phyloP scores from a whole-genome alignment of 2,329 filamentous ascomycete species.

The Neocatenulostroma microsporum region DNA sequence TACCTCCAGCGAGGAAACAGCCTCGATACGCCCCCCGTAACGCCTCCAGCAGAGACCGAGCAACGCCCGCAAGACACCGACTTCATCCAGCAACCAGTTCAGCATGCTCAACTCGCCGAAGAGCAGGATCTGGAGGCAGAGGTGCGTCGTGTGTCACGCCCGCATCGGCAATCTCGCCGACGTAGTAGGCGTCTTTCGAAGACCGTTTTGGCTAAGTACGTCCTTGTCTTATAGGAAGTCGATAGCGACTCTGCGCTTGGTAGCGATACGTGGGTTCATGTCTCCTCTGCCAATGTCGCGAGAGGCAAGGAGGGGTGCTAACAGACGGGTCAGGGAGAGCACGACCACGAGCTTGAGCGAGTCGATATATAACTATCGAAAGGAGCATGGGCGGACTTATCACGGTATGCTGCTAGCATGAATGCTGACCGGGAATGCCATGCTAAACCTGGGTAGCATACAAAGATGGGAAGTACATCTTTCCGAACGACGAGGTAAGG shows the following conservation, averaged over 20 bases:
- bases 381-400: conserved; percentile 32
- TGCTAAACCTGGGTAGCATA: conserved; percentile 23
- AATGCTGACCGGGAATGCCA: background rate
- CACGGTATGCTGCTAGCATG: conserved; percentile 21
- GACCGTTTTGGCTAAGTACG: conserved; percentile 9
- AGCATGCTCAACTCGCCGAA: conserved; percentile 20
- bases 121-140: conserved; percentile 31
- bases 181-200: background rate
- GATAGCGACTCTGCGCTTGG: conserved; percentile 30
- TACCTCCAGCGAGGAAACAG: too few species aligned
- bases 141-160: conserved; percentile 20
- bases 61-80: conserved; percentile 3
- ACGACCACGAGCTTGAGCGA: conserved; percentile 29
- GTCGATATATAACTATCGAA: conserved; percentile 31
- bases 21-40: background rate
- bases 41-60: background rate
- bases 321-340: conserved; percentile 24
- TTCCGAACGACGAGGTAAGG: conserved; percentile 34
- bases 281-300: background rate
- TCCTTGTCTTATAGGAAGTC: conserved; percentile 15
- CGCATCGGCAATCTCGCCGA: background rate
- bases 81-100: conserved; percentile 7
- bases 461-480: conserved; percentile 36
- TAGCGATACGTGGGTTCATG: conserved; percentile 28
- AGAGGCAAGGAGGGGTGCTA: conserved; percentile 1